Evolutionary conservation across 352 stramenopile species (phyloP).

Genomic region (Phytopythium boreale): DNA sequence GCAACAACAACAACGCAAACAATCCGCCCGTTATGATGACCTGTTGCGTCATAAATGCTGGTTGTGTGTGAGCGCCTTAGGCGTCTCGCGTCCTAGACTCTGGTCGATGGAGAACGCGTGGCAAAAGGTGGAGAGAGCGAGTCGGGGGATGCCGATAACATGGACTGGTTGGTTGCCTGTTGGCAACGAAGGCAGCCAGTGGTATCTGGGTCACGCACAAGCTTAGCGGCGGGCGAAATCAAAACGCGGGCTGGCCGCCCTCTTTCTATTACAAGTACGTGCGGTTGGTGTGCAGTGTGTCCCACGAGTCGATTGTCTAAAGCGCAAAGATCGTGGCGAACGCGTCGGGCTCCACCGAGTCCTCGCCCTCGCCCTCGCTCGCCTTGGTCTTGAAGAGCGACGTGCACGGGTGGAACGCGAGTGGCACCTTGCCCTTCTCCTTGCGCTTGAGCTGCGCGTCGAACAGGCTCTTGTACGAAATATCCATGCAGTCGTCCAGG

Average conservation of each 20-base stretch:
- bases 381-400: constrained; percentile 39
- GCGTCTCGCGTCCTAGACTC: too few relatives aligned
- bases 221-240: neutral
- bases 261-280: constrained; percentile 28
- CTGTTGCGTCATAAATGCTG: too few relatives aligned
- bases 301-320: constrained; percentile 28
- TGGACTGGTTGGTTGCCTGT: too few relatives aligned
- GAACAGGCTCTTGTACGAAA: constrained; percentile 79
- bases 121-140: too few relatives aligned
- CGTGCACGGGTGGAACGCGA: constrained; percentile 64
- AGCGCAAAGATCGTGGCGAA: constrained; percentile 77
- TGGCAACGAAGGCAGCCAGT: neutral
- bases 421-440: constrained; percentile 68
- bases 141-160: neutral
- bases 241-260: neutral
- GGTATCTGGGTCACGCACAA: too few relatives aligned
- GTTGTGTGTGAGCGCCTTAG: too few relatives aligned
- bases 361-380: constrained; percentile 10
- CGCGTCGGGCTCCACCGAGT: constrained; percentile 31
- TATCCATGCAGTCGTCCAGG: constrained; percentile 67
- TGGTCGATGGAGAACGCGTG: too few relatives aligned
- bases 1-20: neutral
- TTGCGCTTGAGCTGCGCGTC: constrained; percentile 84
- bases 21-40: neutral
- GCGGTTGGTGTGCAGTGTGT: constrained; percentile 4